Conservation (phyloP, 306 rosid species). For the Geum urbanum region DNA sequence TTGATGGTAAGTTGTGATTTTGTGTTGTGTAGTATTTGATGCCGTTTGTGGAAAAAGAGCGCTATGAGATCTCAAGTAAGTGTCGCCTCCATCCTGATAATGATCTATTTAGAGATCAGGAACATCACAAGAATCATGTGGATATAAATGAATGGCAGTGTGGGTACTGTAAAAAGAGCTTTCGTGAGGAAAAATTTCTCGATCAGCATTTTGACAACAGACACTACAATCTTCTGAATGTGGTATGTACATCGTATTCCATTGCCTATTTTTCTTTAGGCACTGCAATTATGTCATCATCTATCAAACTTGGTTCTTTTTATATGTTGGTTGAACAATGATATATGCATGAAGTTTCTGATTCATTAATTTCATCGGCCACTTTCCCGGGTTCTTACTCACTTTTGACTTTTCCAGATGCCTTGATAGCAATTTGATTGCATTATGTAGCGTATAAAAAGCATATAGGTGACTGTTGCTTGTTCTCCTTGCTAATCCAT, state of each 20-base stretch:
- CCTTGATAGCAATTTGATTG: too few relatives aligned
- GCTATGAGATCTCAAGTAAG: constrained; percentile 52
- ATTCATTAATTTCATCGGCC: background rate
- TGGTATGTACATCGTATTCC: constrained; percentile 51
- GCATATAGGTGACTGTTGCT: too few relatives aligned
- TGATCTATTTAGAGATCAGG: constrained; percentile 87
- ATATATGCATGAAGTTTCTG: background rate
- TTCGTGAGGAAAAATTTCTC: constrained; percentile 79
- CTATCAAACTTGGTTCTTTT: background rate
- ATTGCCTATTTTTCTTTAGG: constrained; percentile 27
- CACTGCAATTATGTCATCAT: background rate
- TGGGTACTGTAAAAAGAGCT: constrained; percentile 93
- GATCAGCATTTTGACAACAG: constrained; percentile 92
- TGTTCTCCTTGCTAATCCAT: too few relatives aligned
- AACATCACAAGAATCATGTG: constrained; percentile 68
- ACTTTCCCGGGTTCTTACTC: too few relatives aligned
- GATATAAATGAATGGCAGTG: constrained; percentile 84
- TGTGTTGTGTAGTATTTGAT: constrained; percentile 62
- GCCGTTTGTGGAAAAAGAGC: constrained; percentile 74
- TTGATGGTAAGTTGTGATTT: constrained; percentile 18
- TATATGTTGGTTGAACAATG: background rate
- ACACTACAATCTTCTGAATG: constrained; percentile 80
- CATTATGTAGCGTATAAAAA: too few relatives aligned
- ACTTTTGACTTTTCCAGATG: too few relatives aligned
- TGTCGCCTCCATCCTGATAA: constrained; percentile 79